Base-by-base conservation (phyloP, 2,329 filamentous ascomycete genomes). In the Calonectria crousiana region DNA sequence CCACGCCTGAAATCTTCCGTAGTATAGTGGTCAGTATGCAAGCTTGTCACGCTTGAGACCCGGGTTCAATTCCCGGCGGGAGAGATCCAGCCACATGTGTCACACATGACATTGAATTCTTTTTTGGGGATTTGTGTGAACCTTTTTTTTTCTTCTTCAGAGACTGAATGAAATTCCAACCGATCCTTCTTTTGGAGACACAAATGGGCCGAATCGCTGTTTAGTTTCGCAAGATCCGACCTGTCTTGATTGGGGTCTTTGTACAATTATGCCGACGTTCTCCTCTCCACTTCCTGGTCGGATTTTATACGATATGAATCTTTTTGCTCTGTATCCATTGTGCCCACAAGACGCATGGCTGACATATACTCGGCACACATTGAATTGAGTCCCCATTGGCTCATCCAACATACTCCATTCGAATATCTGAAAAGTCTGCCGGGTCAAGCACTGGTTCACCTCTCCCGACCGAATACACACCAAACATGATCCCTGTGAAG, bases 41-140 rank as follows among this genome's bases (percentile, higher is more conserved):
- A 75, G 75, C 76, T 77, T 77, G 76, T 76, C 76, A 77, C 75
- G 76, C 76, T 77, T 74, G 76, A 78, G 75, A 78, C 76, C 76
- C 76, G 76, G 76, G 76, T 78, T 78, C 74, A 78, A 78, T 78
- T 78, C 76, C 76, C 77, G 75, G 76, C 76, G 77, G 77, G 76
- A 78, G 77, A 78, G 77, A 76, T 77, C 77, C 76, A 62, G 77
- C 77, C 75, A 75, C 72, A 64, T 78, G 77, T 76, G 13, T 4
- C 4, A 77, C 30, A 73, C 74, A 75, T 56, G 72, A 6, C 9
- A 34, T 72, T 74, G 69, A 72, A 76, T 60, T 67, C 4, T 23
- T 52, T 73, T 78, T 78, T 77, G 64, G 14, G 18, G 18, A 2
- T 9, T n/a, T 51, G 23, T 13, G 18, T 26, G n/a, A n/a, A n/a